Evolutionary conservation across 768 basidiomycete species (phyloP).

Genomic region (Tephrocybe rancida): DNA sequence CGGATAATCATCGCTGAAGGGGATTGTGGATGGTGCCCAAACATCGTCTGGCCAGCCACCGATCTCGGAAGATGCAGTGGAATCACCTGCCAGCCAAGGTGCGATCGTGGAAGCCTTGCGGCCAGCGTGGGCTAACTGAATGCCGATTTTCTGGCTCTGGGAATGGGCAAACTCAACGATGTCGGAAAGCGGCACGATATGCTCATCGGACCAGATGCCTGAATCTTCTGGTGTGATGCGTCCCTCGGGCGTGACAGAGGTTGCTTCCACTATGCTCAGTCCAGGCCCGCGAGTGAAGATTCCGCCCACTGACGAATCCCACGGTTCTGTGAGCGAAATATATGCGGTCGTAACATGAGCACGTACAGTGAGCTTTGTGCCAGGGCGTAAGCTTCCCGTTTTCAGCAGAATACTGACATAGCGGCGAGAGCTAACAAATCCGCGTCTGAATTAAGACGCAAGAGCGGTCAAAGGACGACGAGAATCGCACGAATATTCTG

Average conservation of each 20-base stretch:
- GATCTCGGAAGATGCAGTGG: conserved; percentile 33
- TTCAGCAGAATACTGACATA: conserved; percentile 63
- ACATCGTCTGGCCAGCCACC: conserved; percentile 61
- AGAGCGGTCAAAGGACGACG: neutral
- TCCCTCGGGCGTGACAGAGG: conserved; percentile 59
- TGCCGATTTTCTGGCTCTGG: conserved; percentile 67
- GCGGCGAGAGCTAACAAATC: conserved; percentile 45
- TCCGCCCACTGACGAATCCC: conserved; percentile 44
- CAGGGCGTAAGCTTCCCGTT: conserved; percentile 55
- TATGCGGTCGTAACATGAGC: conserved; percentile 11
- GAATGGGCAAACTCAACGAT: conserved; percentile 76
- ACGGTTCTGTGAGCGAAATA: neutral
- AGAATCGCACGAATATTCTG: conserved; percentile 48
- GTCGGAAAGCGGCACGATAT: conserved; percentile 44
- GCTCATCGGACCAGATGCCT: conserved; percentile 67
- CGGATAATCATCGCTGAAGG: conserved; percentile 43
- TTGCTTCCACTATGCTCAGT: conserved; percentile 65
- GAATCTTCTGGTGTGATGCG: conserved; percentile 69
- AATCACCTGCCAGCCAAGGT: conserved; percentile 55
- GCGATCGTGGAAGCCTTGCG: conserved; percentile 69
- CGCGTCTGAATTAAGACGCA: neutral
- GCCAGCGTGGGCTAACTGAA: conserved; percentile 79
- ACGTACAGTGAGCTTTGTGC: conserved; percentile 65
- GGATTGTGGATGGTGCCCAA: conserved; percentile 57
- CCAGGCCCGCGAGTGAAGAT: conserved; percentile 58